Percentiles rank a stretch among this genome's conserved stretches.
These are phyloP conservation scores for Lippia alba DNA, from an alignment of 305 asterid genomes.

Conservation along the genomic window DNA sequence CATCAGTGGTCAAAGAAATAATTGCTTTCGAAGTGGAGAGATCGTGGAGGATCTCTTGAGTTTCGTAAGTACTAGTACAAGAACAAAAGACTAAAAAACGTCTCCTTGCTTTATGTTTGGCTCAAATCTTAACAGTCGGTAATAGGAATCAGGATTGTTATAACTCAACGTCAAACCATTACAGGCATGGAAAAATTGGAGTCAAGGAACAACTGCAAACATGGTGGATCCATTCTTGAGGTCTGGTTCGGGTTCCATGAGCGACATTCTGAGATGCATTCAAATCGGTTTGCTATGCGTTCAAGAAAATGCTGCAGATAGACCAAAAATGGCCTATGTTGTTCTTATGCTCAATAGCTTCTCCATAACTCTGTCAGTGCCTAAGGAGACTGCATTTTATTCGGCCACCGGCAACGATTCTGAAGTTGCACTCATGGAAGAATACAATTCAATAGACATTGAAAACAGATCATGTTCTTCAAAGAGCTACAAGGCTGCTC, in stretches of 20 bases:
- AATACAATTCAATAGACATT: not conserved
- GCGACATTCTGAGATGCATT: conserved; percentile 40
- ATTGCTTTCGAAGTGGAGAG: not conserved
- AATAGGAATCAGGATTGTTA: too few species aligned
- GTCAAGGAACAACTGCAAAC: too few species aligned
- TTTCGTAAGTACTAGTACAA: conserved; percentile 13
- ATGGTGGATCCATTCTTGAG: conserved; percentile 9
- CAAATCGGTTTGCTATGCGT: conserved; percentile 43
- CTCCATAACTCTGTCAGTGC: conserved; percentile 29
- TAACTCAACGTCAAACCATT: too few species aligned
- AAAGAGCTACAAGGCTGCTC: not conserved
- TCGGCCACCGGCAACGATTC: conserved; percentile 3
- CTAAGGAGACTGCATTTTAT: conserved; percentile 33
- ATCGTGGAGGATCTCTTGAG: conserved; percentile 12
- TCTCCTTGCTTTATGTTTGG: not conserved
- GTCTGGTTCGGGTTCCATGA: conserved; percentile 1
- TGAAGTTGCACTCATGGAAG: not conserved
- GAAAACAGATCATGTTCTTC: not conserved
- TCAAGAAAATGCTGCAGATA: conserved; percentile 40
- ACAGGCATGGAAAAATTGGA: too few species aligned
- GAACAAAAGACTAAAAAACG: too few species aligned
- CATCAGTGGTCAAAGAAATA: conserved; percentile 20
- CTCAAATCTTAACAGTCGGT: not conserved
- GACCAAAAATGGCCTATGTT: conserved; percentile 47
- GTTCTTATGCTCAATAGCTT: conserved; percentile 40